phyloP scores from a whole-genome alignment of 495 filamentous ascomycete species.

The Beverwykella pulmonaria region DNA sequence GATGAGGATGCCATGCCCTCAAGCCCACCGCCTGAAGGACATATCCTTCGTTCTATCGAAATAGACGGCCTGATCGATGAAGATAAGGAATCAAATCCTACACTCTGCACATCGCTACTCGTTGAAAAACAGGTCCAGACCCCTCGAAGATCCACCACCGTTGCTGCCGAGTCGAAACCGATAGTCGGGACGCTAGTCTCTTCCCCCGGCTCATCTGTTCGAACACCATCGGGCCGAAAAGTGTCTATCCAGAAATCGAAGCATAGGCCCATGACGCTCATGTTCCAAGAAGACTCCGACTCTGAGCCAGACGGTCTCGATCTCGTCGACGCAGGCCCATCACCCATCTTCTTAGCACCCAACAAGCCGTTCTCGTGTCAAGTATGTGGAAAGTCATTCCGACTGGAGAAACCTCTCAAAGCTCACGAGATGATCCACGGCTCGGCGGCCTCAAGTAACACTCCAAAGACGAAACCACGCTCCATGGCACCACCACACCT shows the following conservation, averaged over 20 bases:
- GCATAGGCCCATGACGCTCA: not conserved
- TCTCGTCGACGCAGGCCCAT: not conserved
- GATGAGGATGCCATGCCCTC: not conserved
- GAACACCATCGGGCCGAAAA: too few relatives aligned
- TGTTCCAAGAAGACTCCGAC: not conserved
- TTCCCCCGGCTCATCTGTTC: not conserved
- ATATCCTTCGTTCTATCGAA: constrained; percentile 5
- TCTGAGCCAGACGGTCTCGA: constrained; percentile 11
- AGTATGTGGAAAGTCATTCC: not conserved
- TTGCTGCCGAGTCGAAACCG: not conserved
- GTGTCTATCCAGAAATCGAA: not conserved
- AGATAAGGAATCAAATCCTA: not conserved
- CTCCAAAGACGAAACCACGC: not conserved
- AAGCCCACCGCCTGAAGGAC: not conserved
- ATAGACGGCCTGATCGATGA: not conserved
- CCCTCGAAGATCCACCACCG: not conserved
- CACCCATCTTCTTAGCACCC: not conserved
- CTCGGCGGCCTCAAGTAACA: not conserved
- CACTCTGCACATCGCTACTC: not conserved
- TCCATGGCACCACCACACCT: not conserved
- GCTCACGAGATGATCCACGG: not conserved
- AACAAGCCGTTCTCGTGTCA: not conserved
- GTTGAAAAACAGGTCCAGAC: not conserved
- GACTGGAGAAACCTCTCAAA: not conserved
- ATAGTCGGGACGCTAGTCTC: not conserved